These are phyloP conservation scores for Groenewaldozyma salmanticensis DNA, from an alignment of 805 yeast species.

Conservation along the genomic window DNA sequence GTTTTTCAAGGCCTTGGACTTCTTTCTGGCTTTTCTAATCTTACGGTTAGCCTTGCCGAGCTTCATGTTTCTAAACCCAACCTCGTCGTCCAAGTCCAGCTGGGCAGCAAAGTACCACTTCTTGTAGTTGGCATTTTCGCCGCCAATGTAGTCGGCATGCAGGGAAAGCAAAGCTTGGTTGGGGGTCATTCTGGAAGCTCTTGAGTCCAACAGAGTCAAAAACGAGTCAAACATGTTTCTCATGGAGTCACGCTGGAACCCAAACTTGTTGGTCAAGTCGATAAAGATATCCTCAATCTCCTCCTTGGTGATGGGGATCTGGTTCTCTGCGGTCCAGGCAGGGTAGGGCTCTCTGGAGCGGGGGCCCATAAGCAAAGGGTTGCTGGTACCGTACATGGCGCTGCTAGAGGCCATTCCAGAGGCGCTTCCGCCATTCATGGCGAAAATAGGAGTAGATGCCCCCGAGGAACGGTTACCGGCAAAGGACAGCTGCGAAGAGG, in stretches of 20 bases:
- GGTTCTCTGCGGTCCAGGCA: constrained; percentile 95
- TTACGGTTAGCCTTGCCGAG: constrained; percentile 38
- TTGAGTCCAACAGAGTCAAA: constrained; percentile 73
- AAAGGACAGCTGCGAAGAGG: constrained; percentile 54
- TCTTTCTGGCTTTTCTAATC: constrained; percentile 39
- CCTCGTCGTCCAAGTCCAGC: constrained; percentile 61
- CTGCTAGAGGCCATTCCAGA: neutral
- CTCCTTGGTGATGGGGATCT: constrained; percentile 63
- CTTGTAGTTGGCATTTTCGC: constrained; percentile 73
- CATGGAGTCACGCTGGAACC: constrained; percentile 74
- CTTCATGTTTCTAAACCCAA: constrained; percentile 49
- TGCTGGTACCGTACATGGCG: constrained; percentile 38
- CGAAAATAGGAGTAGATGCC: constrained; percentile 89
- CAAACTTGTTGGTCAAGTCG: constrained; percentile 54
- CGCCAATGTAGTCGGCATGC: constrained; percentile 90
- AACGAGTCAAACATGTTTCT: constrained; percentile 75
- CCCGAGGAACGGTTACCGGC: constrained; percentile 84
- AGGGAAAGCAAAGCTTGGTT: constrained; percentile 59
- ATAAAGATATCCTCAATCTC: constrained; percentile 55
- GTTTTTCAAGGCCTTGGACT: constrained; percentile 38
- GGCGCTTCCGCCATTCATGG: constrained; percentile 40
- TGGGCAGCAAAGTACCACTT: constrained; percentile 92
- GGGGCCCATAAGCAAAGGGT: constrained; percentile 26
- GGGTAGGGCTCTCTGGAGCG: constrained; percentile 87
- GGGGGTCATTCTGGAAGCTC: constrained; percentile 72